phyloP scores from a whole-genome alignment of 2,329 filamentous ascomycete genomes.

The Penicillium carneum region DNA sequence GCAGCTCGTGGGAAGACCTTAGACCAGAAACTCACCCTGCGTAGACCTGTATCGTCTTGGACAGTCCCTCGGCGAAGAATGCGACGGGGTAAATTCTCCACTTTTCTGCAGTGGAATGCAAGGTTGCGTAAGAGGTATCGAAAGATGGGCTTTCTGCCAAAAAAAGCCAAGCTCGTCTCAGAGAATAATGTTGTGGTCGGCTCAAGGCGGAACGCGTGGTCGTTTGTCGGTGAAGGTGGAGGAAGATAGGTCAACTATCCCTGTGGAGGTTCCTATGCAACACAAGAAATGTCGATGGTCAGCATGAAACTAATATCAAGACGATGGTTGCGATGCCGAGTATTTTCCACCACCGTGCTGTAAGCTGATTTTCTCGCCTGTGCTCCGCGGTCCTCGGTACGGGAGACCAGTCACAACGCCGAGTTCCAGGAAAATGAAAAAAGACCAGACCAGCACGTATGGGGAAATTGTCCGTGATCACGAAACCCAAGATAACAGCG shows the following conservation, averaged over 20 bases:
- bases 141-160: slow-evolving; percentile 6
- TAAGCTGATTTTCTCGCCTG: not conserved
- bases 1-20: not conserved
- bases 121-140: slow-evolving; percentile 20
- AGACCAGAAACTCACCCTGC: slow-evolving; percentile 20
- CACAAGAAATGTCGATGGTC: slow-evolving; percentile 16
- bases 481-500: slow-evolving; percentile 2
- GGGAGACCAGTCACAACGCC: not conserved
- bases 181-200: slow-evolving; percentile 22
- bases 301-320: slow-evolving; percentile 12
- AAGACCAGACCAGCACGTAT: not conserved
- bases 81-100: slow-evolving; percentile 18
- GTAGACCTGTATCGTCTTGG: slow-evolving; percentile 13
- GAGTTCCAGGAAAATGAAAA: not conserved
- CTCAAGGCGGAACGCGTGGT: slow-evolving; percentile 25
- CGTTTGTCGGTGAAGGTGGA: slow-evolving; percentile 10
- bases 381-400: not conserved
- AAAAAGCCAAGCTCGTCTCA: slow-evolving; percentile 10
- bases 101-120: slow-evolving; percentile 30
- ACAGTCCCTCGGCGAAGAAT: slow-evolving; percentile 18
- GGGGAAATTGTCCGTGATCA: slow-evolving; percentile 6
- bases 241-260: slow-evolving; percentile 9
- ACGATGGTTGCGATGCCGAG: slow-evolving; percentile 4
- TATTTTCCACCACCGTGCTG: not conserved
- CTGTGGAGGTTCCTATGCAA: slow-evolving; percentile 14